Conservation (phyloP, 176 grass and related monocot genomes). For the Tillandsia leiboldiana region DNA sequence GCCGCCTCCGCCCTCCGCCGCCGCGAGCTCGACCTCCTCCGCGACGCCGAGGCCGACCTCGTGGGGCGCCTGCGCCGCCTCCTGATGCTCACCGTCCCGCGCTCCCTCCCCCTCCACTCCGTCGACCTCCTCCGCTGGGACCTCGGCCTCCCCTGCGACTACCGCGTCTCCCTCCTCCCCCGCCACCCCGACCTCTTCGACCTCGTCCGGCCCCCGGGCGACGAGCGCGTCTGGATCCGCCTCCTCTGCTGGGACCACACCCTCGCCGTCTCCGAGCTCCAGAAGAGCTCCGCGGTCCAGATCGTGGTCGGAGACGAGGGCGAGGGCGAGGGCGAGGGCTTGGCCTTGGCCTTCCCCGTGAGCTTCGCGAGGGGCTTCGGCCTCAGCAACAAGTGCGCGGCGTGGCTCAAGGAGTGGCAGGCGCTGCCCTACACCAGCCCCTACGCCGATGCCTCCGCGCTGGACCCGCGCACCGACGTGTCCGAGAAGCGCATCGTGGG, state of each 20-base stretch:
- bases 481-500: conserved; percentile 65
- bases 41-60: conserved; percentile 31
- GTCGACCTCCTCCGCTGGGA: conserved; percentile 76
- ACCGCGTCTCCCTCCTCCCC: conserved; percentile 38
- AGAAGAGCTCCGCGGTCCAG: conserved; percentile 18
- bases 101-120: conserved; percentile 52
- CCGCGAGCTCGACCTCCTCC: conserved; percentile 31
- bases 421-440: conserved; percentile 57
- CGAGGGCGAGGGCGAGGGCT: conserved; percentile 6
- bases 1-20: conserved; percentile 34
- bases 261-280: conserved; percentile 53
- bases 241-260: conserved; percentile 53
- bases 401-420: conserved; percentile 70
- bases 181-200: conserved; percentile 44
- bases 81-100: conserved; percentile 50
- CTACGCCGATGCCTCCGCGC: conserved; percentile 39
- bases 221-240: conserved; percentile 71
- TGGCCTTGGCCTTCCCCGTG: conserved; percentile 52
- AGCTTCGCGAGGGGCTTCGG: conserved; percentile 56
- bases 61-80: conserved; percentile 45
- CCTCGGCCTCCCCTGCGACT: conserved; percentile 54
- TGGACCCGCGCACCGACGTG: conserved; percentile 58
- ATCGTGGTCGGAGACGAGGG: background rate
- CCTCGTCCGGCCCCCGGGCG: conserved; percentile 35
- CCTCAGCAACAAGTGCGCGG: conserved; percentile 49